These are phyloP conservation scores for Uronychia binucleata DNA, from an alignment of 73 alveolate genomes.

Conservation along the genomic window DNA sequence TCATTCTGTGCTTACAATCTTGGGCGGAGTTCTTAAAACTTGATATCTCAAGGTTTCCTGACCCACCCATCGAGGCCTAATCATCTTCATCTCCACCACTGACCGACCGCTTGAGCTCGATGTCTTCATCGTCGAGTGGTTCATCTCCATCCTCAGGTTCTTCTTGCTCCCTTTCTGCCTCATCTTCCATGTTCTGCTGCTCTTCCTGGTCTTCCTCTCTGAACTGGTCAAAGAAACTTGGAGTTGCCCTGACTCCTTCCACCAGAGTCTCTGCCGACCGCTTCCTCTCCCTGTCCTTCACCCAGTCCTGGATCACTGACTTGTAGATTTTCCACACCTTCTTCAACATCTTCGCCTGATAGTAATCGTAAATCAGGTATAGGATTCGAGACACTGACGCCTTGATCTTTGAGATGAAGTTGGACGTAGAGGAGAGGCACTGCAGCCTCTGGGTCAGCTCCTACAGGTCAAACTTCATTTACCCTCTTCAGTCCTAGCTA, in stretches of 20 bases:
- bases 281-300: not conserved
- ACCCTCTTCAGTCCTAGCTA: not conserved
- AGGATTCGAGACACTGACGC: not conserved
- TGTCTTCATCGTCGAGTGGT: not conserved
- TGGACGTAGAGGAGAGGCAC: not conserved
- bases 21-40: too few species aligned
- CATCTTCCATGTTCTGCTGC: not conserved
- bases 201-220: not conserved
- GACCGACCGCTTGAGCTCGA: too few species aligned
- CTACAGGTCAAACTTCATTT: not conserved
- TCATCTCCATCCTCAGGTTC: not conserved
- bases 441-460: not conserved
- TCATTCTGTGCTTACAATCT: too few species aligned
- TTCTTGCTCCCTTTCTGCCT: not conserved
- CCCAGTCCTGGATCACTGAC: not conserved
- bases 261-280: not conserved
- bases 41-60: too few species aligned
- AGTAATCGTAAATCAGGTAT: not conserved
- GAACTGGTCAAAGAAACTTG: not conserved
- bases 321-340: not conserved
- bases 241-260: not conserved
- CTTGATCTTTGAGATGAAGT: conserved; percentile 2
- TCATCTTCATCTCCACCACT: conserved; percentile 8
- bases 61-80: too few species aligned
- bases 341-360: not conserved